phyloP scores from a whole-genome alignment of 2,329 filamentous ascomycete genomes.

The Talaromyces sp. region DNA sequence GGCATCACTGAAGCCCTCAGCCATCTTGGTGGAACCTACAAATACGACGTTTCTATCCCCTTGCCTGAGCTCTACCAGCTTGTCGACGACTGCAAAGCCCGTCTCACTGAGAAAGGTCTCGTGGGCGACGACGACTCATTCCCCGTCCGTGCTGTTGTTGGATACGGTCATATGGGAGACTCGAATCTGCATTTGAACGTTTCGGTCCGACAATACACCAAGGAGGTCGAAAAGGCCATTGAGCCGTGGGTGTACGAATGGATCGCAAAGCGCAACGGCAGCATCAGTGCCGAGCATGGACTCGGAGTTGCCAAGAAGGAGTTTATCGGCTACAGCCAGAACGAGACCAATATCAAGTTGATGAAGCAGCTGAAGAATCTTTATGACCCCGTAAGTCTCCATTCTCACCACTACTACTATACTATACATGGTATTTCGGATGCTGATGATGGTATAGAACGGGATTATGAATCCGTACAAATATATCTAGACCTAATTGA shows the following conservation, averaged over 20 bases:
- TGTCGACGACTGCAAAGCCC: slow-evolving; percentile 76
- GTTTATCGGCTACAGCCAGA: slow-evolving; percentile 88
- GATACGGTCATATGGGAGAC: slow-evolving; percentile 98
- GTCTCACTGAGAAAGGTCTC: slow-evolving; percentile 68
- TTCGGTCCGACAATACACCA: slow-evolving; percentile 74
- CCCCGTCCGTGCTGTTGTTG: slow-evolving; percentile 84
- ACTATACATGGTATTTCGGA: slow-evolving; percentile 6
- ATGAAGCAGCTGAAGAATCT: slow-evolving; percentile 95
- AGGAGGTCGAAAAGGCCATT: slow-evolving; percentile 76
- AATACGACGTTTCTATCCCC: slow-evolving; percentile 96
- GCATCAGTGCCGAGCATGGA: slow-evolving; percentile 95
- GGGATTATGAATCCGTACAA: slow-evolving; percentile 99
- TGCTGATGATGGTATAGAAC: slow-evolving; percentile 55
- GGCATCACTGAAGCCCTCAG: slow-evolving; percentile 84
- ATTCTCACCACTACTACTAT: not conserved
- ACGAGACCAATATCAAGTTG: slow-evolving; percentile 76
- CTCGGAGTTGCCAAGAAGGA: slow-evolving; percentile 93
- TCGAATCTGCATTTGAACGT: slow-evolving; percentile 93
- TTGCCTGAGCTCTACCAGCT: slow-evolving; percentile 80
- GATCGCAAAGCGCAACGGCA: slow-evolving; percentile 82
- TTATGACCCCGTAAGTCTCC: slow-evolving; percentile 78
- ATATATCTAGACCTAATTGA: slow-evolving; percentile 58
- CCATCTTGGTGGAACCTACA: slow-evolving; percentile 93
- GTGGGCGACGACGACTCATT: slow-evolving; percentile 70
- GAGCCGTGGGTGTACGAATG: slow-evolving; percentile 98